Evolutionary conservation across 2,329 filamentous ascomycete species (phyloP), one percentile per base, ranked within the genome.

Genomic region (Incumbomyces lentus): DNA sequence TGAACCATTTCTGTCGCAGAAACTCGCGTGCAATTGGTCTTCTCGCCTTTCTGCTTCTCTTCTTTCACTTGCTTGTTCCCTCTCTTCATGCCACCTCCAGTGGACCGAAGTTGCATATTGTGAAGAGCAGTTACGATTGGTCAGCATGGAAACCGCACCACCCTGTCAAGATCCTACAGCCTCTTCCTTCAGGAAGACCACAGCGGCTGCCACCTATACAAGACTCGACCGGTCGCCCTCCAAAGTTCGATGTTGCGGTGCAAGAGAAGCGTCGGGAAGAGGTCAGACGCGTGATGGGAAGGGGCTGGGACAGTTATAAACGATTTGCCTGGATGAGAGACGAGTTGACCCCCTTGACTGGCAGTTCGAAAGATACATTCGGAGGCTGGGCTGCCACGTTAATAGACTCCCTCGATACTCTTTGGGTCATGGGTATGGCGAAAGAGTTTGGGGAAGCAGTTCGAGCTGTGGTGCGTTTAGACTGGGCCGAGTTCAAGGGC

Each of bases 351-450:
- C 81, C 81, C 2, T 56, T 83, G 4, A 70, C 70, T 10, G 77
- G 70, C 13, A 56, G 60, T 1, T 65, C 62, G 40, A 69, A 70
- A 36, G 72, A 81, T 53, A 72, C 75, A 16, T 81, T 81, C 60
- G 76, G 75, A 12, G 80, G 79, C 19, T 83, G 79, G 79, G 76
- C 75, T 4, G 79, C 79, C 4, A 83, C 79, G 3, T 64, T 83
- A 45, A 76, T 83, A 11, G 79, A 82, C 57, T 67, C 76, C 2
- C 66, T 84, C 33, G 82, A 86, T 59, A 79, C 78, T n/a, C 67
- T 86, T 10, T 86, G 81, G 81, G 81, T 86, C 52, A 79, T 86
- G 75, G 81, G 75, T 6, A 55, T 84, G 58, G 71, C 71, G 51
- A 67, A 74, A 1, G 81, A 85, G 49, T 86, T 86, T 55, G 69